Percentiles rank a stretch among this genome's conserved stretches.
These are phyloP conservation scores for Globisporangium spinosum DNA, from an alignment of 352 stramenopile species.

Conservation along the genomic window DNA sequence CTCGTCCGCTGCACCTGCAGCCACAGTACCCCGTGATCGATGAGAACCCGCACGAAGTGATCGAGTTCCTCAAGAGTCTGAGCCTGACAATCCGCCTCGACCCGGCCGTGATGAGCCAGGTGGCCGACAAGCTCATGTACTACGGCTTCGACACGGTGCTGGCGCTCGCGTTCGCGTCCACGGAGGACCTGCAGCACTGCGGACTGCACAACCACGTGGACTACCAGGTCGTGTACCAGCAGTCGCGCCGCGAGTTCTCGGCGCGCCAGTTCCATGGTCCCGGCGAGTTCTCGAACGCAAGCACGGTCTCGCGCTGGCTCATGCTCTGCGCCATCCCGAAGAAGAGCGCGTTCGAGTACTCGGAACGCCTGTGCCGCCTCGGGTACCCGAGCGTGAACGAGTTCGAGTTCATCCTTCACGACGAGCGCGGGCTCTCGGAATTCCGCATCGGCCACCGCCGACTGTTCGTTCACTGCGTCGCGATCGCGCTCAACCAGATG, in stretches of 20 bases:
- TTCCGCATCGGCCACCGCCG: constrained; percentile 47
- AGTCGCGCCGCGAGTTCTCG: constrained; percentile 43
- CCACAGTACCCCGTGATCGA: constrained; percentile 18
- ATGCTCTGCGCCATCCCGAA: constrained; percentile 50
- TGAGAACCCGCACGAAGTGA: constrained; percentile 31
- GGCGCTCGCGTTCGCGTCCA: constrained; percentile 45
- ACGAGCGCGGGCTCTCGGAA: constrained; percentile 38
- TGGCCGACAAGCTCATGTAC: constrained; percentile 35
- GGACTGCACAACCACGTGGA: constrained; percentile 38
- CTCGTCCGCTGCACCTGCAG: constrained; percentile 7
- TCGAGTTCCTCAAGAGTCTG: constrained; percentile 49
- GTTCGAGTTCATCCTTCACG: constrained; percentile 54
- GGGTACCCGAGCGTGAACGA: constrained; percentile 57
- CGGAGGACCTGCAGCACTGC: constrained; percentile 43
- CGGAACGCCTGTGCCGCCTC: constrained; percentile 49
- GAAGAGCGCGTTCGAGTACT: constrained; percentile 45
- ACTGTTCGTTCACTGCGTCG: constrained; percentile 43
- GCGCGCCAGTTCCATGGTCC: constrained; percentile 37
- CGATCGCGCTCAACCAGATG: constrained; percentile 22
- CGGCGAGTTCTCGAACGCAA: constrained; percentile 28
- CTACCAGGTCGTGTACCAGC: constrained; percentile 43
- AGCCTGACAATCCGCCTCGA: constrained; percentile 37
- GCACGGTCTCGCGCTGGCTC: constrained; percentile 63
- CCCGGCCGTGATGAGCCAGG: constrained; percentile 24
- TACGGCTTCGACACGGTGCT: constrained; percentile 63